A percentile compares a stretch with the other conserved stretches of the same genome.
phyloP scores from a whole-genome alignment of 805 yeast species.

The Candida ascalaphidarum region DNA sequence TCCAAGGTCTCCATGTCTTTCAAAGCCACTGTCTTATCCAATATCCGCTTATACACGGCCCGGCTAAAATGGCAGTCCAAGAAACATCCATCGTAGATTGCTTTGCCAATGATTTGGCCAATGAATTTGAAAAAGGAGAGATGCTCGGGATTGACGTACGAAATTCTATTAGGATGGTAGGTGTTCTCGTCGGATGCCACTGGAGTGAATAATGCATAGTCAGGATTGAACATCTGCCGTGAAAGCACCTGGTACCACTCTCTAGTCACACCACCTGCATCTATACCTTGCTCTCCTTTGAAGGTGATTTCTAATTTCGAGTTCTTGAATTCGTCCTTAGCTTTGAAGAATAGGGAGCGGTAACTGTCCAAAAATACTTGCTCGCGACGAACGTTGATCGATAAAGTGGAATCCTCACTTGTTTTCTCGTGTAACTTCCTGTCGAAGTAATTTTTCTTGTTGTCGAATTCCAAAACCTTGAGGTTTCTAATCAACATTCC shows the following conservation, averaged over 20 bases:
- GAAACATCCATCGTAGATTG: slow-evolving; percentile 77
- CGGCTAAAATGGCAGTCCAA: slow-evolving; percentile 93
- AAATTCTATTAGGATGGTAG: slow-evolving; percentile 89
- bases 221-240: slow-evolving; percentile 93
- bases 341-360: slow-evolving; percentile 70
- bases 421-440: slow-evolving; percentile 54
- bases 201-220: slow-evolving; percentile 84
- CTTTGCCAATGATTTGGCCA: slow-evolving; percentile 91
- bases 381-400: slow-evolving; percentile 71
- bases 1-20: slow-evolving; percentile 94
- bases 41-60: slow-evolving; percentile 83
- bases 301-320: slow-evolving; percentile 75
- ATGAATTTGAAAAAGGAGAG: slow-evolving; percentile 87
- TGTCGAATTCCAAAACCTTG: slow-evolving; percentile 86
- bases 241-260: slow-evolving; percentile 96
- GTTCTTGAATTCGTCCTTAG: slow-evolving; percentile 62
- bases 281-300: slow-evolving; percentile 92
- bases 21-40: slow-evolving; percentile 72
- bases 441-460: slow-evolving; percentile 79
- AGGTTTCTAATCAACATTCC: slow-evolving; percentile 84
- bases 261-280: slow-evolving; percentile 96
- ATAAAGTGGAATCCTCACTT: slow-evolving; percentile 39
- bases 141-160: slow-evolving; percentile 91
- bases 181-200: slow-evolving; percentile 89
- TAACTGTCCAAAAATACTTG: slow-evolving; percentile 90